These are phyloP conservation scores for Rhizomucor pusillus DNA, from an alignment of 371 early-diverging fungal genomes.

Conservation along the genomic window DNA sequence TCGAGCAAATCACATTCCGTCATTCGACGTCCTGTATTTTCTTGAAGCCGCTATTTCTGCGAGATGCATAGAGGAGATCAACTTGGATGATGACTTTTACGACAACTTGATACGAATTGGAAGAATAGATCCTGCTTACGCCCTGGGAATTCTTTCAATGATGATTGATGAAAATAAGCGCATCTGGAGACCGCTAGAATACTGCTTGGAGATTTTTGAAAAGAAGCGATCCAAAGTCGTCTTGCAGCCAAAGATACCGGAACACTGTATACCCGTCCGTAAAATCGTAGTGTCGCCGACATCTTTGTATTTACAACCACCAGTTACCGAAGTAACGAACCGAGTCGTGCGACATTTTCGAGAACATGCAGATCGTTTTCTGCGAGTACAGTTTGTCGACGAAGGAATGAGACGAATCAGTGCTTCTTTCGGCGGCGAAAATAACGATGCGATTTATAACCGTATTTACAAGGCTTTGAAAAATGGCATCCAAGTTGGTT, in stretches of 20 bases:
- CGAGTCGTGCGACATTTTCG: conserved; percentile 61
- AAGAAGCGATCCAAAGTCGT: conserved; percentile 16
- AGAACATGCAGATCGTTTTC: conserved; percentile 53
- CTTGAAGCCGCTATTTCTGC: conserved; percentile 44
- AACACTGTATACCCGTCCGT: conserved; percentile 52
- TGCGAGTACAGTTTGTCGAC: conserved; percentile 70
- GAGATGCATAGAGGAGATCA: conserved; percentile 38
- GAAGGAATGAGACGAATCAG: conserved; percentile 51
- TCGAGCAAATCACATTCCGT: conserved; percentile 10
- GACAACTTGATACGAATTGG: conserved; percentile 12
- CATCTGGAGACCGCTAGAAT: conserved; percentile 32
- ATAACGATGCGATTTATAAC: conserved; percentile 45
- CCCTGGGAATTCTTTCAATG: conserved; percentile 34
- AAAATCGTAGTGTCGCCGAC: conserved; percentile 65
- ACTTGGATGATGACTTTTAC: conserved; percentile 37
- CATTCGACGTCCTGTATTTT: conserved; percentile 45
- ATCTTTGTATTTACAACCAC: conserved; percentile 53
- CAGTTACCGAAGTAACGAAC: conserved; percentile 61
- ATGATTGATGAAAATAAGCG: conserved; percentile 26
- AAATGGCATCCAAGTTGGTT: conserved; percentile 60
- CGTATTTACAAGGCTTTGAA: conserved; percentile 48
- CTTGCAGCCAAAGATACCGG: conserved; percentile 32
- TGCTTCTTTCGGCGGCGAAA: conserved; percentile 13
- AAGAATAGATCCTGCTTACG: conserved; percentile 22
- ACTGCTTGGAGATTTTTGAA: conserved; percentile 18